Percentiles rank a stretch among this genome's conserved stretches.
Conservation (phyloP, 2,329 filamentous ascomycete species). For the Aspergillus pseudoterreus region DNA sequence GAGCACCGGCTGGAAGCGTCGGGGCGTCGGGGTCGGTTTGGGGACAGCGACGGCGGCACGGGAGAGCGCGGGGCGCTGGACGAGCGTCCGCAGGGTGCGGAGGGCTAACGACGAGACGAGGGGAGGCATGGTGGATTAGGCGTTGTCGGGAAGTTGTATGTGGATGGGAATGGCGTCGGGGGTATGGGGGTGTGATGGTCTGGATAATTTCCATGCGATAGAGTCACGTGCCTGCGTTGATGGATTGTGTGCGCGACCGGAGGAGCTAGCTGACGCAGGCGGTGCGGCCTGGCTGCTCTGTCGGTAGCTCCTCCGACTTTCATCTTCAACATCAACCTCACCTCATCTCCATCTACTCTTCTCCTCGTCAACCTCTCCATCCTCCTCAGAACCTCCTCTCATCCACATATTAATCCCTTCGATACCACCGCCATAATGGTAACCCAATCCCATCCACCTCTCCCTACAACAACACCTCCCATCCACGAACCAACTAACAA, state of each 20-base stretch:
- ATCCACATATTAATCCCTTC: neutral
- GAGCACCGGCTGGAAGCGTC: constrained; percentile 27
- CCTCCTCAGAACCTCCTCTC: constrained; percentile 5
- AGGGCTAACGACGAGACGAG: constrained; percentile 32
- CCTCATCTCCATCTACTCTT: constrained; percentile 1
- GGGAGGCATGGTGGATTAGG: constrained; percentile 27
- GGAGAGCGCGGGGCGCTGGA: constrained; percentile 23
- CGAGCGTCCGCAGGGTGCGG: constrained; percentile 31
- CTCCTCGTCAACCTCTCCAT: constrained; percentile 1
- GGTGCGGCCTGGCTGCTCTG: constrained; percentile 16
- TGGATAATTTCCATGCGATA: constrained; percentile 12
- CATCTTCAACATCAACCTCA: neutral
- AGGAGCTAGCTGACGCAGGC: constrained; percentile 36
- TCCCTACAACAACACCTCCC: neutral
- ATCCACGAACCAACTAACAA: constrained; percentile 3
- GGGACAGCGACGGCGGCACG: constrained; percentile 20
- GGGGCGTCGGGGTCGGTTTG: constrained; percentile 19
- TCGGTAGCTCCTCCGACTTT: constrained; percentile 1
- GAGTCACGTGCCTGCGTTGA: constrained; percentile 28
- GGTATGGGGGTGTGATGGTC: constrained; percentile 3
- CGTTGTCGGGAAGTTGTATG: constrained; percentile 4
- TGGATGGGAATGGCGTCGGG: neutral
- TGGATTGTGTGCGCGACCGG: constrained; percentile 23
- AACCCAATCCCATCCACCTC: constrained; percentile 18
- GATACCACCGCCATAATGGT: constrained; percentile 26